These are phyloP conservation scores for Lolium perenne DNA, from an alignment of 176 grass and related monocot genomes.

Conservation along the genomic window DNA sequence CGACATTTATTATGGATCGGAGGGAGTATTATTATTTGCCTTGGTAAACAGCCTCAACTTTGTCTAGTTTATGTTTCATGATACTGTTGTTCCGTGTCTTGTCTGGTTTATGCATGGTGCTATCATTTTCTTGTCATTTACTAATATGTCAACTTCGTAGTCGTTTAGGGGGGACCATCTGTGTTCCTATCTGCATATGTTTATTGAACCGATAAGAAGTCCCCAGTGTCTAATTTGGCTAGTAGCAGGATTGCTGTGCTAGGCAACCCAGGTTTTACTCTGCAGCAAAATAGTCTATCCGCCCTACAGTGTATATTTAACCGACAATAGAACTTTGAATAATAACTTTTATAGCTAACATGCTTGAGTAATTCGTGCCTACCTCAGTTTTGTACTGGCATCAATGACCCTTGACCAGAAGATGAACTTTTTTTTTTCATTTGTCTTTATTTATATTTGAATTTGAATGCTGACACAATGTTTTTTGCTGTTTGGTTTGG, in stretches of 20 bases:
- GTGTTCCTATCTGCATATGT: neutral
- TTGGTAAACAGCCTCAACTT: neutral
- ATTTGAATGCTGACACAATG: neutral
- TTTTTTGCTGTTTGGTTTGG: conserved; percentile 1
- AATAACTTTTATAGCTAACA: neutral
- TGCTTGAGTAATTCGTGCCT: neutral
- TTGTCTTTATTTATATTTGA: neutral
- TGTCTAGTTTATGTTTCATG: conserved; percentile 13
- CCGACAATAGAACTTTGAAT: neutral
- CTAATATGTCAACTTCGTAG: neutral
- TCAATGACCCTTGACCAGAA: neutral
- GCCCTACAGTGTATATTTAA: neutral
- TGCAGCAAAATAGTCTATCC: neutral
- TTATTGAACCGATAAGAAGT: no score
- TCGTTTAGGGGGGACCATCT: neutral
- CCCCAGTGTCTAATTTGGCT: neutral
- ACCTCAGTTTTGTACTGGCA: neutral
- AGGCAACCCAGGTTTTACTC: neutral
- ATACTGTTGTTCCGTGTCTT: neutral
- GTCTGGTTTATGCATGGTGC: neutral
- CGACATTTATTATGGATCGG: no score
- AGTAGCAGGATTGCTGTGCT: neutral
- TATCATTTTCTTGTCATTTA: neutral
- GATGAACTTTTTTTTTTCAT: neutral
- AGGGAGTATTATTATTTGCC: neutral